Percentiles rank a stretch among this genome's conserved stretches.
These are phyloP conservation scores for Neckera pumila DNA, from an alignment of 225 moss, liverwort and hornwort genomes.

Conservation along the genomic window DNA sequence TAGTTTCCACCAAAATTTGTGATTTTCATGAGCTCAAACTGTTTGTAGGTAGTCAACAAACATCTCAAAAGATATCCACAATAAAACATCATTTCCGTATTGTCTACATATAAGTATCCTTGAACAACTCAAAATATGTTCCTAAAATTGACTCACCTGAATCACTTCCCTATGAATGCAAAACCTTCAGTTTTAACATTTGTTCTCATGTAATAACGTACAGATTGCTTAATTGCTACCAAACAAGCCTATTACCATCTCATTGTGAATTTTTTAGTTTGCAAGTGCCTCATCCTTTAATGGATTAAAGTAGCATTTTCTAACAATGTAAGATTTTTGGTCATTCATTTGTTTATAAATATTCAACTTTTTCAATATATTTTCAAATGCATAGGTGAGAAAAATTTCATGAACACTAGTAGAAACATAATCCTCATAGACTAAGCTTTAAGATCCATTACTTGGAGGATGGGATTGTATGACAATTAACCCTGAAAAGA, in stretches of 20 bases:
- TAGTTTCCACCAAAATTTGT: background rate
- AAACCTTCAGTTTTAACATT: background rate
- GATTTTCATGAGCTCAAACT: background rate
- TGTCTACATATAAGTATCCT: background rate
- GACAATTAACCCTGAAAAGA: rapidly evolving
- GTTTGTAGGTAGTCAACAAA: rapidly evolving
- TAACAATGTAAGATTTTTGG: background rate
- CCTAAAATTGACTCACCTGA: background rate
- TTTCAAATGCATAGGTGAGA: background rate
- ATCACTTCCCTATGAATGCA: background rate
- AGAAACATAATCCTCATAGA: background rate
- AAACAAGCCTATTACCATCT: background rate
- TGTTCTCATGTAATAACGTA: background rate
- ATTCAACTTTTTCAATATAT: background rate
- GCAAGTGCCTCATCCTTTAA: too few species aligned
- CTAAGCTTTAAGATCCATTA: too few species aligned
- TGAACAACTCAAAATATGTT: background rate
- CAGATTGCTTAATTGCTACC: rapidly evolving
- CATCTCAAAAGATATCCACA: too few species aligned
- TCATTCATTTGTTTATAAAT: background rate
- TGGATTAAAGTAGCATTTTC: background rate
- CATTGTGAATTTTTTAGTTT: background rate
- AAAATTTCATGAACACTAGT: background rate
- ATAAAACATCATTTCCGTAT: background rate
- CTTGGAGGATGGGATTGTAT: too few species aligned